Evolutionary conservation across 129 eudicot species (phyloP).

Genomic region (Cynara cardunculus): DNA sequence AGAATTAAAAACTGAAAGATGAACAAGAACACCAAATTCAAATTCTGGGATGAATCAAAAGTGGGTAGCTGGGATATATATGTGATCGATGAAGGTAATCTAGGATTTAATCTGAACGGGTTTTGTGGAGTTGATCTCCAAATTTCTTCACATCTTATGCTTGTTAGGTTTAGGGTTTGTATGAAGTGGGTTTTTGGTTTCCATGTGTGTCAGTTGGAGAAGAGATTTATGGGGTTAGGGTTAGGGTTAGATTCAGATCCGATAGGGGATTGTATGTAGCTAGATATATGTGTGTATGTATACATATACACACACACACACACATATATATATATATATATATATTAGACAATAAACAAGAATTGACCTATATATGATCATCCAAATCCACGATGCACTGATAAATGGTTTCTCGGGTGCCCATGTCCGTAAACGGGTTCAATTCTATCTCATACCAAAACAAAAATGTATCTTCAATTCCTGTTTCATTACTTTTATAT

Average conservation of each 20-base stretch:
- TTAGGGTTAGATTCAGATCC: conserved; percentile 21
- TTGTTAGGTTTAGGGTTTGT: conserved; percentile 13
- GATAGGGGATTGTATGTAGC: neutral
- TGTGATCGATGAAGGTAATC: neutral
- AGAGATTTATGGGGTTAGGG: conserved; percentile 22
- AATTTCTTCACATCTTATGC: neutral
- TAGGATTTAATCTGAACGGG: neutral
- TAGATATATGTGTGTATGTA: neutral
- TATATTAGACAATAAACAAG: neutral
- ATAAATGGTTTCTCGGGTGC: neutral
- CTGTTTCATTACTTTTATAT: neutral
- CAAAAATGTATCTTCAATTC: too few relatives aligned
- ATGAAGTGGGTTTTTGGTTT: conserved; percentile 11
- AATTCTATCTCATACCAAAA: too few relatives aligned
- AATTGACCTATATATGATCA: neutral
- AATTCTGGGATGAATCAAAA: neutral
- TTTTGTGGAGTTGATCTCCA: neutral
- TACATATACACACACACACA: neutral
- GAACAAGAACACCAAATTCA: neutral
- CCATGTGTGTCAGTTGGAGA: neutral
- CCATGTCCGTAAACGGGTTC: neutral
- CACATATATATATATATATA: too few relatives aligned
- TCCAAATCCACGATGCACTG: neutral
- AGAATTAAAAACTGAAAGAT: neutral
- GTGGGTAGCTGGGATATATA: neutral